Conservation (phyloP, 306 rosid species). For the Cucurbita argyrosperma region DNA sequence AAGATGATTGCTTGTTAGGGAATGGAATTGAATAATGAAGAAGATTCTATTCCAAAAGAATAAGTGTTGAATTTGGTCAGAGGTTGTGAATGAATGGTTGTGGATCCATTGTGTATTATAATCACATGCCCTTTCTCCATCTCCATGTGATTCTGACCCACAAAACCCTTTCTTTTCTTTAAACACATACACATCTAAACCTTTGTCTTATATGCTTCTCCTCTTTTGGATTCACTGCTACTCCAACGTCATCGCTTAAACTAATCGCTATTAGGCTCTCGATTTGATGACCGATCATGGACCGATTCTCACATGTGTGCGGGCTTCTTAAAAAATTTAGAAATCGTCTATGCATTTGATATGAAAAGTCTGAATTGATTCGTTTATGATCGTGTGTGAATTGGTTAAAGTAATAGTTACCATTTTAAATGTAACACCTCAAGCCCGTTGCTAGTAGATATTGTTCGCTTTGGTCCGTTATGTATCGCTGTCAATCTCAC, state of each 20-base stretch:
- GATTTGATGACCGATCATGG: too few species aligned
- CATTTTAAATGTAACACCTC: too few species aligned
- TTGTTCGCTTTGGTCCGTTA: too few species aligned
- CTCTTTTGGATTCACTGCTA: not conserved
- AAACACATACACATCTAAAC: not conserved
- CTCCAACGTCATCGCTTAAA: not conserved
- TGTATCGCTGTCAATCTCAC: too few species aligned
- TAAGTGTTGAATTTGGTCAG: constrained; percentile 18
- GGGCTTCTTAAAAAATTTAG: too few species aligned
- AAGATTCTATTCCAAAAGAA: constrained; percentile 16
- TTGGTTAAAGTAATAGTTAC: too few species aligned
- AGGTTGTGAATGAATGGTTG: constrained; percentile 13
- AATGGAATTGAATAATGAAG: constrained; percentile 6
- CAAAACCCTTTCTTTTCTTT: not conserved
- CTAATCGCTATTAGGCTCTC: too few species aligned
- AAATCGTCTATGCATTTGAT: too few species aligned
- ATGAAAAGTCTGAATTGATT: too few species aligned
- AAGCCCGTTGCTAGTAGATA: too few species aligned
- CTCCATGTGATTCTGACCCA: constrained; percentile 41
- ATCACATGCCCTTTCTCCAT: constrained; percentile 39
- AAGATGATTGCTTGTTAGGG: not conserved
- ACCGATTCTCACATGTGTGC: too few species aligned
- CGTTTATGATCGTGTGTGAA: too few species aligned
- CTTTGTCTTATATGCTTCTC: constrained; percentile 32
- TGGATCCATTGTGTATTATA: constrained; percentile 16